Percentiles rank a stretch among this genome's conserved stretches.
These are phyloP conservation scores for Agaricus blazei DNA, from an alignment of 768 basidiomycete genomes.

Conservation along the genomic window DNA sequence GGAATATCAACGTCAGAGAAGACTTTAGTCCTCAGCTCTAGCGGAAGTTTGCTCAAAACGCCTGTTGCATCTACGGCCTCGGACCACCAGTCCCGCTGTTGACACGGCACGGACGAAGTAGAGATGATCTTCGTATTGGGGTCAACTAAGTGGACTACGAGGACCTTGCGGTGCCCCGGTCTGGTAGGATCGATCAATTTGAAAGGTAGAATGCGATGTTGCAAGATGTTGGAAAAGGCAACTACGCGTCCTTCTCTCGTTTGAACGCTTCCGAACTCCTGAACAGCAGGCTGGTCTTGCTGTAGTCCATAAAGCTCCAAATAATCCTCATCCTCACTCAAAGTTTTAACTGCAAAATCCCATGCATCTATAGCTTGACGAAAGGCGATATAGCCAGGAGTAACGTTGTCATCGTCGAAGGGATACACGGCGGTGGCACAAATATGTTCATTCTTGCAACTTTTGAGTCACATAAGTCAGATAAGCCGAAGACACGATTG, in stretches of 20 bases:
- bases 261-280: constrained; percentile 22
- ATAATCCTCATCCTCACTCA: neutral
- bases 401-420: constrained; percentile 18
- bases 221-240: constrained; percentile 31
- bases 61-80: constrained; percentile 8
- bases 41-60: constrained; percentile 16
- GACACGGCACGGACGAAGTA: constrained; percentile 21
- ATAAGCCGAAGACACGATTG: neutral
- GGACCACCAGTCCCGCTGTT: constrained; percentile 24
- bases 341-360: neutral
- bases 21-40: constrained; percentile 21
- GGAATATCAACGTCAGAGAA: constrained; percentile 20
- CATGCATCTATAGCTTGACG: neutral
- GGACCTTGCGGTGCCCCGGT: constrained; percentile 34
- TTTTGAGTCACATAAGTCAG: neutral
- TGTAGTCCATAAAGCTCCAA: neutral
- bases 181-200: constrained; percentile 26
- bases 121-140: constrained; percentile 21
- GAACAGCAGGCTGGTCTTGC: neutral
- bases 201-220: constrained; percentile 31
- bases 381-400: constrained; percentile 1
- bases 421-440: constrained; percentile 16
- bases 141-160: constrained; percentile 35
- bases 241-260: constrained; percentile 25
- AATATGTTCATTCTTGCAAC: constrained; percentile 14